A percentile compares a stretch with the other conserved stretches of the same genome.
Evolutionary conservation across 1,284 basidiomycete species (phyloP).

Genomic region (Ganoderma multipileum): DNA sequence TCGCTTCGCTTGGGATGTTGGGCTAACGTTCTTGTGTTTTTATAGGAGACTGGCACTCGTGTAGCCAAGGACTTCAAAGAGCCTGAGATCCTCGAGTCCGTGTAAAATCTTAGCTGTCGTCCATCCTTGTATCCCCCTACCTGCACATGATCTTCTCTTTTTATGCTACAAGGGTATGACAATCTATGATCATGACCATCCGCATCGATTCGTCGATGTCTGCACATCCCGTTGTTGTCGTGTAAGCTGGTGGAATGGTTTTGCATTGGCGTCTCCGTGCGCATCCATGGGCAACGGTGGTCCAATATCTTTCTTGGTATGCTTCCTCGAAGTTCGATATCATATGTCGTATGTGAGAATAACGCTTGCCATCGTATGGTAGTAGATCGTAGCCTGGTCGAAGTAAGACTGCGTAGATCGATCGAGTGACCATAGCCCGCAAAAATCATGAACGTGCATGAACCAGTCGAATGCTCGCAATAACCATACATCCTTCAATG

Average conservation of each 20-base stretch:
- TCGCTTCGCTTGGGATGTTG: not conserved
- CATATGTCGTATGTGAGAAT: no score
- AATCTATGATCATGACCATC: constrained; percentile 47
- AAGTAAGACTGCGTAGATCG: not conserved
- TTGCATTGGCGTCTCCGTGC: not conserved
- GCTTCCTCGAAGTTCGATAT: no score
- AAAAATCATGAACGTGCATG: constrained; percentile 9
- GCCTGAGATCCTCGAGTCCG: constrained; percentile 86
- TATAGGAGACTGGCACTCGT: constrained; percentile 87
- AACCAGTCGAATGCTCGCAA: constrained; percentile 3
- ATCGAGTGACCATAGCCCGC: constrained; percentile 1
- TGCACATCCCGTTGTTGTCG: not conserved
- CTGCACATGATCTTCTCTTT: constrained; percentile 44
- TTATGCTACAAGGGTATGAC: constrained; percentile 49
- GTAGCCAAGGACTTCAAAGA: constrained; percentile 94
- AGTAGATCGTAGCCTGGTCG: no score
- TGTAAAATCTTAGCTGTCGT: constrained; percentile 59
- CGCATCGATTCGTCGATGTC: constrained; percentile 1
- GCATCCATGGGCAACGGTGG: no score
- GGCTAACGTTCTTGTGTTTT: constrained; percentile 10
- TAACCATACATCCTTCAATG: not conserved
- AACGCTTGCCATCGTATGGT: no score
- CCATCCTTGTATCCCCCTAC: constrained; percentile 46
- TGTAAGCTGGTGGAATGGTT: not conserved
- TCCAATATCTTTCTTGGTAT: not conserved